phyloP scores from a whole-genome alignment of 2,329 filamentous ascomycete genomes.

The Botrytis squamosa region DNA sequence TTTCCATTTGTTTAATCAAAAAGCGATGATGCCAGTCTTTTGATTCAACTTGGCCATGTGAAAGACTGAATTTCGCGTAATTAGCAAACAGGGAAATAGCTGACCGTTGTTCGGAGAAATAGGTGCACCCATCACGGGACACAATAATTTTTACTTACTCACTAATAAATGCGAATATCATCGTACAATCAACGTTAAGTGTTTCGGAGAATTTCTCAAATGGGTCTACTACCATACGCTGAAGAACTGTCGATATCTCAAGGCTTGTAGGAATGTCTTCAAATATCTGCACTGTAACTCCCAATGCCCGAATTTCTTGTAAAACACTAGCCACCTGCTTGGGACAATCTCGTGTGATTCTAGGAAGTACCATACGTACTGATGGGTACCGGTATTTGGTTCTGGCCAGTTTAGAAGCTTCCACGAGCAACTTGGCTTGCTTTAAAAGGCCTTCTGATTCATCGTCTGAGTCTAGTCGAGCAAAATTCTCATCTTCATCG shows the following conservation, averaged over 20 bases:
- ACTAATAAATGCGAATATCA: slow-evolving; percentile 65
- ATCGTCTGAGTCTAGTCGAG: slow-evolving; percentile 28
- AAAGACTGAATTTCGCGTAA: slow-evolving; percentile 41
- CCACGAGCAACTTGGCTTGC: slow-evolving; percentile 56
- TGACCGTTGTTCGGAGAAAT: background rate
- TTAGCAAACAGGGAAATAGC: slow-evolving; percentile 7
- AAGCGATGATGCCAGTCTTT: slow-evolving; percentile 39
- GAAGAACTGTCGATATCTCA: slow-evolving; percentile 29
- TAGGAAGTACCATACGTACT: slow-evolving; percentile 60
- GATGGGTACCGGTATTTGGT: slow-evolving; percentile 59
- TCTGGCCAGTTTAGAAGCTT: slow-evolving; percentile 55
- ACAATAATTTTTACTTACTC: slow-evolving; percentile 43
- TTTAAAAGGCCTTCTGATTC: slow-evolving; percentile 56
- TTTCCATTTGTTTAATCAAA: slow-evolving; percentile 53
- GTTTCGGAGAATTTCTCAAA: slow-evolving; percentile 43
- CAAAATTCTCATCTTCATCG: slow-evolving; percentile 45
- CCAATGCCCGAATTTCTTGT: slow-evolving; percentile 53
- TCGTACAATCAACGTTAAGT: slow-evolving; percentile 60
- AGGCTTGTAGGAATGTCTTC: slow-evolving; percentile 32
- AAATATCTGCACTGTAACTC: slow-evolving; percentile 36
- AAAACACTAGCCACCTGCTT: slow-evolving; percentile 57
- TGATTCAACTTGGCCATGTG: slow-evolving; percentile 38
- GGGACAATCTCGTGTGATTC: slow-evolving; percentile 49
- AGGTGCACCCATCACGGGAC: background rate
- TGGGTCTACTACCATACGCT: slow-evolving; percentile 42